Evolutionary conservation across 108 stramenopile species (phyloP).

Genomic region (Nitzschia sp.): DNA sequence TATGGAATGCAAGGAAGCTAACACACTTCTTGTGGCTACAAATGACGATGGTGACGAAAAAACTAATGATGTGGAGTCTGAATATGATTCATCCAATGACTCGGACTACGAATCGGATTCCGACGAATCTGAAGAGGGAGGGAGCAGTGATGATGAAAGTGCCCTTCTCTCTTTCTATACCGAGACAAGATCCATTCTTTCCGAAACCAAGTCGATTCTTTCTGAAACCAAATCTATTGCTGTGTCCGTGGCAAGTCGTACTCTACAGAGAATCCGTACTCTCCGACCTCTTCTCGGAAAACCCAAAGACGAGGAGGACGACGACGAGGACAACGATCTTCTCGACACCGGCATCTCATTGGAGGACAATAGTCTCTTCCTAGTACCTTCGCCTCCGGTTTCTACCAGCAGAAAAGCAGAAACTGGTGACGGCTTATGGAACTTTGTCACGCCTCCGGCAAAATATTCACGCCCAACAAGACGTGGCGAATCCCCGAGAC

Average conservation of each 20-base stretch:
- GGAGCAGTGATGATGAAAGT: constrained; percentile 13
- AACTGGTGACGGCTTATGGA: background rate
- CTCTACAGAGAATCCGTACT: constrained; percentile 12
- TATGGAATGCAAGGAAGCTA: too few species aligned
- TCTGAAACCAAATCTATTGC: constrained; percentile 34
- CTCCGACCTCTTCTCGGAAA: constrained; percentile 16
- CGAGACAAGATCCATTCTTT: constrained; percentile 17
- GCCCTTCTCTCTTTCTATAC: constrained; percentile 24
- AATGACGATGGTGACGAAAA: constrained; percentile 2
- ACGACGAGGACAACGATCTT: background rate
- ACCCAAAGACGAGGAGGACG: constrained; percentile 3
- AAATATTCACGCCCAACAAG: background rate
- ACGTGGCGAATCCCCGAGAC: background rate
- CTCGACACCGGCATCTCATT: background rate
- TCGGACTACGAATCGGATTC: constrained; percentile 17
- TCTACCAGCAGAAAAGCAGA: background rate
- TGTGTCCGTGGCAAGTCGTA: background rate
- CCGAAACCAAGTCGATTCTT: constrained; percentile 26
- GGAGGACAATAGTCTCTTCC: background rate
- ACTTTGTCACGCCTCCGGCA: background rate
- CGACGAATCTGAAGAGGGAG: constrained; percentile 8
- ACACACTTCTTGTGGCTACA: too few species aligned
- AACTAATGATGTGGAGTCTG: constrained; percentile 14
- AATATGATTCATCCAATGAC: constrained; percentile 8
- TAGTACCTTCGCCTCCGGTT: background rate